Percentiles rank a stretch among this genome's conserved stretches.
Evolutionary conservation across 768 basidiomycete genomes (phyloP).

Genomic region (Dacryopinax primogenitus): DNA sequence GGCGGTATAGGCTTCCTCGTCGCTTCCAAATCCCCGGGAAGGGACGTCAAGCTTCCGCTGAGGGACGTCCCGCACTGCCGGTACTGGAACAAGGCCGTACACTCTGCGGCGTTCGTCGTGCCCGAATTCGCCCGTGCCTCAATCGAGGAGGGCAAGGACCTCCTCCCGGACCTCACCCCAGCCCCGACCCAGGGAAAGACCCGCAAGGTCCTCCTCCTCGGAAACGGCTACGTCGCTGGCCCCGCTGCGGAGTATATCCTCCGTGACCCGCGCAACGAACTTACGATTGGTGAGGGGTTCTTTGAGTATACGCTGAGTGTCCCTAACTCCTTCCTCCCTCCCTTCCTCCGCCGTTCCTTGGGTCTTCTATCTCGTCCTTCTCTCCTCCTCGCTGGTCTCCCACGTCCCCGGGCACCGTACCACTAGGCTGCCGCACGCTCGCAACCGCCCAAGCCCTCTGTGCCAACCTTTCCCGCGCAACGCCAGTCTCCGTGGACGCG

Average conservation of each 20-base stretch:
- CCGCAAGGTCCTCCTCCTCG: slow-evolving; percentile 67
- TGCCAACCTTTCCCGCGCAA: slow-evolving; percentile 53
- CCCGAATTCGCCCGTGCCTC: slow-evolving; percentile 80
- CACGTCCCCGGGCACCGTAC: too few relatives aligned
- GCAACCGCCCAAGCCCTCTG: slow-evolving; percentile 57
- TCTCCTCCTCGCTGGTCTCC: background rate
- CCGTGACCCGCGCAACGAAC: slow-evolving; percentile 61
- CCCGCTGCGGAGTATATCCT: slow-evolving; percentile 94
- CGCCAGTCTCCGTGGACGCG: slow-evolving; percentile 73
- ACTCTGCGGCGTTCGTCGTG: slow-evolving; percentile 70
- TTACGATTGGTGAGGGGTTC: slow-evolving; percentile 62
- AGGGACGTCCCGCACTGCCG: slow-evolving; percentile 55
- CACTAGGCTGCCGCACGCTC: slow-evolving; percentile 75
- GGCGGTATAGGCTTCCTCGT: slow-evolving; percentile 94
- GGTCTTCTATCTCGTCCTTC: background rate
- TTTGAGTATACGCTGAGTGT: background rate
- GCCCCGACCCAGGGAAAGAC: slow-evolving; percentile 42
- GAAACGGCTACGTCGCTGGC: slow-evolving; percentile 87
- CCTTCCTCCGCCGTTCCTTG: background rate
- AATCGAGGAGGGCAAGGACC: slow-evolving; percentile 57
- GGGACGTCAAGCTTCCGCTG: slow-evolving; percentile 60
- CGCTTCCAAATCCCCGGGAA: slow-evolving; percentile 59
- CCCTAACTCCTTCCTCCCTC: background rate
- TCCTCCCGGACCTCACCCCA: slow-evolving; percentile 61
- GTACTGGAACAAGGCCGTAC: slow-evolving; percentile 78